Conservation (phyloP, 768 basidiomycete genomes). For the Tulasnella sp. region DNA sequence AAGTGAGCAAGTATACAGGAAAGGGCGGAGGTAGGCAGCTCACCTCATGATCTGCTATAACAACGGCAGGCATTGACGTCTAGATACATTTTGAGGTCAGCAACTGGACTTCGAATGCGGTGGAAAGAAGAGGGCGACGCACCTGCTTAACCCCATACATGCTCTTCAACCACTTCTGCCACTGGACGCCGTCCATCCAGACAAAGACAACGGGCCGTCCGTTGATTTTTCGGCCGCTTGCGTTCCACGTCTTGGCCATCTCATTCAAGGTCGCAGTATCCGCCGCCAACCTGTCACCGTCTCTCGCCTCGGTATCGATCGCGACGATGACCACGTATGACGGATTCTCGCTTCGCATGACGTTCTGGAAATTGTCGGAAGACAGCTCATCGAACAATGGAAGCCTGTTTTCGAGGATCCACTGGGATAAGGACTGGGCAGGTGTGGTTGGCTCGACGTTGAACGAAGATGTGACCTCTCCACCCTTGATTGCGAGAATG, state of each 20-base stretch:
- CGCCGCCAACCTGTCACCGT: slow-evolving; percentile 21
- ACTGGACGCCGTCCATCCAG: slow-evolving; percentile 79
- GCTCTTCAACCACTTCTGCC: slow-evolving; percentile 79
- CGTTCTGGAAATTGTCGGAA: slow-evolving; percentile 64
- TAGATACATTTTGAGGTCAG: background rate
- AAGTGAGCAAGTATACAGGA: background rate
- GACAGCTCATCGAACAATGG: slow-evolving; percentile 65
- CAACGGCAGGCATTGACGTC: slow-evolving; percentile 26
- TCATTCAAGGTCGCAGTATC: slow-evolving; percentile 39
- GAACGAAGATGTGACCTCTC: slow-evolving; percentile 8
- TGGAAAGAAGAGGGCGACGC: slow-evolving; percentile 16
- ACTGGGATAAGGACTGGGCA: slow-evolving; percentile 23
- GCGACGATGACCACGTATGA: slow-evolving; percentile 73
- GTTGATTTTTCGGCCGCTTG: slow-evolving; percentile 30
- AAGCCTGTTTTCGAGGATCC: slow-evolving; percentile 60
- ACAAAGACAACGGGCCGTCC: slow-evolving; percentile 52
- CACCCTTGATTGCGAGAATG: slow-evolving; percentile 11
- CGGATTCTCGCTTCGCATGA: slow-evolving; percentile 63
- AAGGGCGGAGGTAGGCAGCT: background rate
- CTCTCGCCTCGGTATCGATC: slow-evolving; percentile 26
- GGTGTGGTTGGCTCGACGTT: slow-evolving; percentile 4
- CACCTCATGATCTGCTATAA: slow-evolving; percentile 80
- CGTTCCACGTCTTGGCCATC: slow-evolving; percentile 50
- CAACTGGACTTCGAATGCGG: background rate
- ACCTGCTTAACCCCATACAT: slow-evolving; percentile 61